Base-by-base conservation (phyloP, 164 flowering plant genomes). In the Chloranthus sessilifolius region DNA sequence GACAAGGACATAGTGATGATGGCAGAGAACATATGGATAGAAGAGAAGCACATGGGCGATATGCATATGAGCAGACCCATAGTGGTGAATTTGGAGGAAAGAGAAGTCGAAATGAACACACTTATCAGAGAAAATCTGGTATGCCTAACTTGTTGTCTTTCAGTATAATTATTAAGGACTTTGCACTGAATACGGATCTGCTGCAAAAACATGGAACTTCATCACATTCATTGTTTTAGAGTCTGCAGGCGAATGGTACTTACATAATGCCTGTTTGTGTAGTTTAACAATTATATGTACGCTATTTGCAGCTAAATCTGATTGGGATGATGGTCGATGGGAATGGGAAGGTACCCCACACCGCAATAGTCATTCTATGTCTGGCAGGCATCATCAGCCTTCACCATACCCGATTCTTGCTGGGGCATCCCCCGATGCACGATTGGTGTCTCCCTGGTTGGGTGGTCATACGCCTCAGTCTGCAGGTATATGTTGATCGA, bases 361-460 rank as follows among this genome's bases (percentile, higher is more conserved):
- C 0, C 68, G 87, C 15, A 84, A 85, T 36, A 56, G 75, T 55
- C 58, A 62, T 56, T 62, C 70, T 38, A 52, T 30, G 33, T 30
- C 58, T 40, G 67, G 61, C 50, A 77, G 76, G 62, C 72, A 67
- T 28, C 70, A 85, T 72, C 80, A 68, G 24, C 82, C 84, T 66
- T 85, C 85, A 45, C 96, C 85, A 43, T 80, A 89, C 12, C 98
- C 96, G 9, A 77, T 85, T 89, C 67, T 79, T 3, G 65, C 68
- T 74, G 92, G 89, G 42, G 77, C 88, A 36, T 91, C 98, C 48
- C 98, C 96, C 38, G 98, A 91, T 81, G 89, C 86, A 26, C 73
- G 92, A 34, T 52, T 85, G 60, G 88, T 77, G 47, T 87, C 98
- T 16, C 96, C 96, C 10, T 87, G 89, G 96, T 64, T 75, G 57